Evolutionary conservation across 2,329 filamentous ascomycete species (phyloP).

Genomic region (Dichotomopilus funicola): DNA sequence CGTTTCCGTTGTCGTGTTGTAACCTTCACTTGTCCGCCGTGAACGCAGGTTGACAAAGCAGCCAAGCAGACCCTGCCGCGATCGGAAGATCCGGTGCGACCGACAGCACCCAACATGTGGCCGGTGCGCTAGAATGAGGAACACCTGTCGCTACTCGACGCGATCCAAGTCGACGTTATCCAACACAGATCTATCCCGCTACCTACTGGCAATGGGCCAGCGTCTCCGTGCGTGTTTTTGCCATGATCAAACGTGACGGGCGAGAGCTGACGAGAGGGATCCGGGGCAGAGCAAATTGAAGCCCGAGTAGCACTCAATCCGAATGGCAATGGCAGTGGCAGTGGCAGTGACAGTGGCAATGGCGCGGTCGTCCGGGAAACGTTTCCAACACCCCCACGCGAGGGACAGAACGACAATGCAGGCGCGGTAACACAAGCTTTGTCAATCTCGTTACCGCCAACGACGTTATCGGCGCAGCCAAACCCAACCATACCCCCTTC

Average conservation of each 20-base stretch:
- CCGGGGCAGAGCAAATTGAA: not conserved
- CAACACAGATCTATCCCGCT: not conserved
- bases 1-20: not conserved
- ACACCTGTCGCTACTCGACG: not conserved
- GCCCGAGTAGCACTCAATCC: not conserved
- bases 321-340: not conserved
- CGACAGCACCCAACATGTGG: not conserved
- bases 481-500: not conserved
- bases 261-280: not conserved
- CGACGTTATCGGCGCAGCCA: not conserved
- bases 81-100: not conserved
- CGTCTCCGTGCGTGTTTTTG: not conserved
- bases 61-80: not conserved
- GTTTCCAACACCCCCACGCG: not conserved
- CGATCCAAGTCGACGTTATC: not conserved
- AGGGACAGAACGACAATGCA: not conserved
- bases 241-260: not conserved
- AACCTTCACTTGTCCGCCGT: not conserved
- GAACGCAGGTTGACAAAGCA: not conserved
- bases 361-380: not conserved
- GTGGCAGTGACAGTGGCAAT: not conserved
- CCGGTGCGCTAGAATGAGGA: not conserved
- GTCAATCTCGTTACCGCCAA: not conserved
- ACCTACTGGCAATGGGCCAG: not conserved
- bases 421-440: not conserved